Base-by-base conservation (phyloP, 768 basidiomycete species). In the Boletus rufocinnamomeus region DNA sequence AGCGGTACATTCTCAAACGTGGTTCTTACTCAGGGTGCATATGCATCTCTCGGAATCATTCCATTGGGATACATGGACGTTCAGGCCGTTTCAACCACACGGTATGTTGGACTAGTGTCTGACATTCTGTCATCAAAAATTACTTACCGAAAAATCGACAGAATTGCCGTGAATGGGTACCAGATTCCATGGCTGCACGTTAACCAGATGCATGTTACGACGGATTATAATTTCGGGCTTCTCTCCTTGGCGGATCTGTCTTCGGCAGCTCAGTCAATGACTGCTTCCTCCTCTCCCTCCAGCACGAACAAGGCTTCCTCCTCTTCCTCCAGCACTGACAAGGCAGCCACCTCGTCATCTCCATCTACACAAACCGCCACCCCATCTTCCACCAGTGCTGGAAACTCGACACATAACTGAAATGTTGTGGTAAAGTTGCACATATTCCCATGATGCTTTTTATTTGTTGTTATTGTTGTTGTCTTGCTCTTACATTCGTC, bases 141-240 rank as follows among this genome's bases (percentile, higher is more conserved):
- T 6, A 37, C 45, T 44, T 32, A 34, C 17, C 37, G 17, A 50
- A 58, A 19, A 27, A 14, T n/a, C 3, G 34, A 44, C 51, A 78
- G 73, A 45, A 74, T 84, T 13, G 85, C 81, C 4, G 63, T 73
- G 16, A 79, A 79, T 21, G 85, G 86, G 19, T 89, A 89, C 63
- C 74, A 76, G 57, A 69, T 88, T 44, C 87, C 88, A 13, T 89
- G 85, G 86, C 70, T 89, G 59, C 79, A 87, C 52, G 74, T 88
- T 50, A 69, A 74, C 35, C 85, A 88, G 68, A 72, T 69, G 41
- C 63, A 67, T 46, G 85, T 88, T 8, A 79, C 84, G 16, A 83
- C 85, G 32, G 59, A 67, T 10, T 89, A 87, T 60, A 52, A 64
- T 27, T 21, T 61, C 27, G 61, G 57, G 32, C 17, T 43, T 10